These are phyloP conservation scores for Posidonia australis DNA, from an alignment of 106 monocot genomes.

Conservation along the genomic window DNA sequence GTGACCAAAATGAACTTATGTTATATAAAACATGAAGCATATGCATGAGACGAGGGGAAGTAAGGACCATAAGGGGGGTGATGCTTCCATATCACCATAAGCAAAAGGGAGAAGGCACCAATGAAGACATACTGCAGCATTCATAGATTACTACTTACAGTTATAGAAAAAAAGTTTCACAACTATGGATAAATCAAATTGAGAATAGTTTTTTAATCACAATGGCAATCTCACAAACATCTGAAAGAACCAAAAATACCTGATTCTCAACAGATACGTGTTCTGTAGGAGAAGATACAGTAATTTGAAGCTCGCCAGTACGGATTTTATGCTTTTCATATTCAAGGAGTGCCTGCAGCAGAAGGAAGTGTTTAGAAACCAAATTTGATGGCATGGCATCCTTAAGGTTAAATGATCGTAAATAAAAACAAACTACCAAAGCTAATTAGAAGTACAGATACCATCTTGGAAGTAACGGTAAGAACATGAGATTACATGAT, in stretches of 20 bases:
- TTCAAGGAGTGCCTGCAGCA: conserved; percentile 68
- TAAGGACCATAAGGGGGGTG: no score
- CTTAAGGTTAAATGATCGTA: no score
- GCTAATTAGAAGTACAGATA: no score
- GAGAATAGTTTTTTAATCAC: neutral
- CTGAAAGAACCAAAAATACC: conserved; percentile 27
- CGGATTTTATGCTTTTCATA: conserved; percentile 93
- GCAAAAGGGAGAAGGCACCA: no score
- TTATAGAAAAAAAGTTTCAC: neutral
- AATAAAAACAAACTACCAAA: no score
- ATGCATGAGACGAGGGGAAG: no score
- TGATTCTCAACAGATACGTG: conserved; percentile 31
- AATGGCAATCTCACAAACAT: neutral
- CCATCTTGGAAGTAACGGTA: no score
- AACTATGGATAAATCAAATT: neutral
- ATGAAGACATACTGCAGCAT: neutral
- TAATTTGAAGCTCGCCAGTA: conserved; percentile 69
- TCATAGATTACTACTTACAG: neutral
- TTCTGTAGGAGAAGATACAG: conserved; percentile 42
- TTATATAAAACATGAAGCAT: no score
- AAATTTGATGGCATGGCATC: no score
- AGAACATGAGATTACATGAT: no score
- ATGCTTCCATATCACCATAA: no score
- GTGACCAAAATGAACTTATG: no score
- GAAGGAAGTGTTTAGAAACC: neutral